Evolutionary conservation across 148 eudicot species (phyloP).

Genomic region (Limonium bicolor): DNA sequence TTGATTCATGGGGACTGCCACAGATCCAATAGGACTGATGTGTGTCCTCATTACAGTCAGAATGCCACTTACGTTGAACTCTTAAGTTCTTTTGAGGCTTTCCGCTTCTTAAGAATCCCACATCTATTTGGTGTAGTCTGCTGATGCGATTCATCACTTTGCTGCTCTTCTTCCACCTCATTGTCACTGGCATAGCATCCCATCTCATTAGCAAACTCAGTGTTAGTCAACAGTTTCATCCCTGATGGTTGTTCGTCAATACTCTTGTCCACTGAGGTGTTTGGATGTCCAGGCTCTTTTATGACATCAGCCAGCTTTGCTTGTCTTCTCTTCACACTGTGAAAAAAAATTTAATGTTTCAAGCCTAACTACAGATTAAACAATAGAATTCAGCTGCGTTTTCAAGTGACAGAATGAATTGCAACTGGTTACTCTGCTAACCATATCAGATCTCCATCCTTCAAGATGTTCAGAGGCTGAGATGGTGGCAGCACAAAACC

Average conservation of each 20-base stretch:
- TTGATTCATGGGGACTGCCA: too few species aligned
- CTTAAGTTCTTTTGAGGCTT: slow-evolving; percentile 33
- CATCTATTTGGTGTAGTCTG: slow-evolving; percentile 13
- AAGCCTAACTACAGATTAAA: too few species aligned
- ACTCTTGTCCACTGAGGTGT: slow-evolving; percentile 11
- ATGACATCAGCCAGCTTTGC: slow-evolving; percentile 6
- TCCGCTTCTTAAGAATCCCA: slow-evolving; percentile 42
- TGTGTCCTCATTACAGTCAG: too few species aligned
- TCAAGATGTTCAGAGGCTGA: slow-evolving; percentile 57
- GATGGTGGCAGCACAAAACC: slow-evolving; percentile 80
- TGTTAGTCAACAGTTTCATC: slow-evolving; percentile 45
- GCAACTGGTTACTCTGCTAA: too few species aligned
- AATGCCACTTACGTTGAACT: slow-evolving; percentile 36
- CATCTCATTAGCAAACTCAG: slow-evolving; percentile 45
- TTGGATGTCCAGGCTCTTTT: slow-evolving; percentile 16
- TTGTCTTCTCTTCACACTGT: slow-evolving; percentile 53
- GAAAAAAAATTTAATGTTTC: background rate
- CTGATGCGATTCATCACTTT: slow-evolving; percentile 9
- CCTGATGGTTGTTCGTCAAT: slow-evolving; percentile 18
- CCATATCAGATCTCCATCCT: slow-evolving; percentile 77
- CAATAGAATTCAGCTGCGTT: too few species aligned
- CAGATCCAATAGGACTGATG: too few species aligned
- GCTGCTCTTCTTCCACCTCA: slow-evolving; percentile 22
- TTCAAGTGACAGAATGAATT: too few species aligned
- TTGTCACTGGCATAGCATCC: slow-evolving; percentile 34